Conservation (phyloP, 2,329 filamentous ascomycete genomes). For the Leptoxyphium fumago region DNA sequence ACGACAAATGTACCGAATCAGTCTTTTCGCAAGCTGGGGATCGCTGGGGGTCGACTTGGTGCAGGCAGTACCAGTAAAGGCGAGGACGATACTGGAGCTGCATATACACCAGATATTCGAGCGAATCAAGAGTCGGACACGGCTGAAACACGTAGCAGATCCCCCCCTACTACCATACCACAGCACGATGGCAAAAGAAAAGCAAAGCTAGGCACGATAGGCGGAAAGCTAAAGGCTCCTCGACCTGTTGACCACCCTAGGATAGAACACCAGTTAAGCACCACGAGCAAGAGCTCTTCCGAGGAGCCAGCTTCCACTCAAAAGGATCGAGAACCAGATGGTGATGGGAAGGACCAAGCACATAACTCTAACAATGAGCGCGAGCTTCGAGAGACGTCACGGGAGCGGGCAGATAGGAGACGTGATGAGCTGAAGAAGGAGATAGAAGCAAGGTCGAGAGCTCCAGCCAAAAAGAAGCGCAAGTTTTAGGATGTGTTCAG, state of each 20-base stretch:
- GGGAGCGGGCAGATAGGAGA: constrained; percentile 40
- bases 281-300: neutral
- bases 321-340: too few species aligned
- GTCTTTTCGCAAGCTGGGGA: too few species aligned
- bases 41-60: too few species aligned
- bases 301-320: too few species aligned
- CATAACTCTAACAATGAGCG: neutral
- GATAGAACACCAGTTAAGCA: neutral
- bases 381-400: constrained; percentile 25
- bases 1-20: too few species aligned
- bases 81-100: too few species aligned
- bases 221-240: constrained; percentile 1
- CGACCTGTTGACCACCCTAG: too few species aligned
- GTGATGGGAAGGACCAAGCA: neutral
- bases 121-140: too few species aligned
- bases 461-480: constrained; percentile 41
- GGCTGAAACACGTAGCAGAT: too few species aligned
- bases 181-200: neutral
- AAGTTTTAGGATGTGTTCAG: constrained; percentile 30
- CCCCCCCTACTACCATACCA: too few species aligned
- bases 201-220: constrained; percentile 4
- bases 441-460: constrained; percentile 36
- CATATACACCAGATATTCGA: too few species aligned
- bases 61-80: too few species aligned
- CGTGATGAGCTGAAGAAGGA: constrained; percentile 42